Percentiles rank a stretch among this genome's conserved stretches.
phyloP scores from a whole-genome alignment of 352 stramenopile genomes.

The Globisporangium alternatum region DNA sequence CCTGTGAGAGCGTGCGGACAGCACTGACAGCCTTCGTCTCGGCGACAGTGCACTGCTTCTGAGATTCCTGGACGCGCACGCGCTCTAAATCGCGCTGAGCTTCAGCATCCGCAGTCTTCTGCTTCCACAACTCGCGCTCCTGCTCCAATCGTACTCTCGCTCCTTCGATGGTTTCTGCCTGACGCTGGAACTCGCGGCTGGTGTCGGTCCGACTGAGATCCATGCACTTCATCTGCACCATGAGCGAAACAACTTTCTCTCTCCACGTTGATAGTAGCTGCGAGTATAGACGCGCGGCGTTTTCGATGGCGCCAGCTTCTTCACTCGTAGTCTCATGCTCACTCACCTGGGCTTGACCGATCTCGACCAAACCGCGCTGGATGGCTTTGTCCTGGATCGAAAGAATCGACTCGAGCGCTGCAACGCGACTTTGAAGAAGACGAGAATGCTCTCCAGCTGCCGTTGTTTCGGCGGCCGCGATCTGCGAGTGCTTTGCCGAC shows the following conservation, averaged over 20 bases:
- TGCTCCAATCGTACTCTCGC: conserved; percentile 19
- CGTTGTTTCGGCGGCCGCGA: neutral
- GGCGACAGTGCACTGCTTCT: conserved; percentile 23
- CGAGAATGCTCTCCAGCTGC: conserved; percentile 2
- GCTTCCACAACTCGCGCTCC: conserved; percentile 46
- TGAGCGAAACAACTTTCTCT: conserved; percentile 50
- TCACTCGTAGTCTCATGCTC: conserved; percentile 10
- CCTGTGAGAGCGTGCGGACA: conserved; percentile 42
- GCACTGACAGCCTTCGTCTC: conserved; percentile 44
- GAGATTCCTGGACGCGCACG: conserved; percentile 27
- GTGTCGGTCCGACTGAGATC: conserved; percentile 26
- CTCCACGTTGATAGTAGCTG: conserved; percentile 46
- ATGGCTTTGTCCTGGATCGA: conserved; percentile 58
- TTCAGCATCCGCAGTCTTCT: conserved; percentile 46
- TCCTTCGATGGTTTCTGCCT: conserved; percentile 16
- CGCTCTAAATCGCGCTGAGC: conserved; percentile 61
- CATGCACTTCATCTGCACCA: conserved; percentile 48
- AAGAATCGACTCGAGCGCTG: conserved; percentile 55
- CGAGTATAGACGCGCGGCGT: conserved; percentile 28
- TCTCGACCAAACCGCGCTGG: conserved; percentile 26
- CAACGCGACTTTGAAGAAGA: conserved; percentile 44
- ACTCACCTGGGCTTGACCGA: conserved; percentile 17
- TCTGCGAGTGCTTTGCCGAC: neutral
- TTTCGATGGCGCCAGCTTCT: conserved; percentile 12
- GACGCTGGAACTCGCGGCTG: conserved; percentile 10